Conservation (phyloP, 2,329 filamentous ascomycete species). For the Pseudocercospora pini-densiflorae region DNA sequence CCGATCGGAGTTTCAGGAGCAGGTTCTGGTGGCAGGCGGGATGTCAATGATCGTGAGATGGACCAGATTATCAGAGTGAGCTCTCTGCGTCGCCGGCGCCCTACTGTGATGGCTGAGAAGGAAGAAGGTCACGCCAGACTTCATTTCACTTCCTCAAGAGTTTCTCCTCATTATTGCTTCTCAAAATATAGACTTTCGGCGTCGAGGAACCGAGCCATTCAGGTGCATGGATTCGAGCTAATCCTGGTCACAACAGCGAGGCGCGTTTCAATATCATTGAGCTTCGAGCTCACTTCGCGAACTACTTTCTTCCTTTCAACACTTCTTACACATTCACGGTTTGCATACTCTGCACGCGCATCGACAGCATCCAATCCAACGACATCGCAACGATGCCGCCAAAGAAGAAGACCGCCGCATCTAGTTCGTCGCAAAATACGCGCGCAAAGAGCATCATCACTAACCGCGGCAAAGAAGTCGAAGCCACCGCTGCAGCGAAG, state of each 20-base stretch:
- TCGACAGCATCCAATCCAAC: neutral
- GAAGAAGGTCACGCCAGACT: neutral
- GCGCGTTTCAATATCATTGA: constrained; percentile 4
- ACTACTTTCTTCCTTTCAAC: neutral
- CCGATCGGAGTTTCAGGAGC: too few relatives aligned
- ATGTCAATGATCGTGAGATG: too few relatives aligned
- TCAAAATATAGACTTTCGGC: neutral
- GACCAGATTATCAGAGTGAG: too few relatives aligned
- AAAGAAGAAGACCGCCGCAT: constrained; percentile 25
- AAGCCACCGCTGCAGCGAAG: constrained; percentile 35
- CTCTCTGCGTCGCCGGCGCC: too few relatives aligned
- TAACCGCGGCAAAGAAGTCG: constrained; percentile 31
- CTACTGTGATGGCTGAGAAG: neutral
- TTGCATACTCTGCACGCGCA: neutral
- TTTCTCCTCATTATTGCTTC: neutral
- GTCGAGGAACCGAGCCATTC: neutral
- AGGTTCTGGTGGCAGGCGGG: too few relatives aligned
- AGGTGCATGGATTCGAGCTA: neutral
- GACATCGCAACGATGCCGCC: constrained; percentile 25
- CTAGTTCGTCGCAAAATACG: neutral
- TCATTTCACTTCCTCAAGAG: neutral
- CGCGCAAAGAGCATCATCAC: constrained; percentile 27
- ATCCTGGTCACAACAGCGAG: neutral
- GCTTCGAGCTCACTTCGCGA: constrained; percentile 1
- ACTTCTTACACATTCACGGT: neutral